phyloP scores from a whole-genome alignment of 2,329 filamentous ascomycete species.

The Neonectria coccinea region DNA sequence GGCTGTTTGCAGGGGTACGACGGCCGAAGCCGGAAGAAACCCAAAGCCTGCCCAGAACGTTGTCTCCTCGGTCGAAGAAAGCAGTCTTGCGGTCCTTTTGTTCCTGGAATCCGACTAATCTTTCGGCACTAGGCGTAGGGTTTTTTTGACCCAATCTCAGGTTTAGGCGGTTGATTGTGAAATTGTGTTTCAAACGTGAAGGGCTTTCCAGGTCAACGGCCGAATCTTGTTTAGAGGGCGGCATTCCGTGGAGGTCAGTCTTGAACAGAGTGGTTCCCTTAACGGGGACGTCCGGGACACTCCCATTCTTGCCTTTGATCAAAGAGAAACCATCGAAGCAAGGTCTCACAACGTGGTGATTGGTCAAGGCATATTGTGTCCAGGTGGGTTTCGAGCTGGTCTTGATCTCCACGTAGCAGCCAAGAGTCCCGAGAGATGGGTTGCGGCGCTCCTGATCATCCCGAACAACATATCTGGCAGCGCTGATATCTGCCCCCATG shows the following conservation, averaged over 20 bases:
- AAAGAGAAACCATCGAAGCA: background rate
- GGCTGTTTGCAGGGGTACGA: background rate
- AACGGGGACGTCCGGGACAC: background rate
- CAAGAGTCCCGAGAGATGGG: background rate
- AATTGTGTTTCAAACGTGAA: background rate
- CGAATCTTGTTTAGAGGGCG: rapidly evolving
- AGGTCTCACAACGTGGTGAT: constrained; percentile 7
- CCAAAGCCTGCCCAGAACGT: background rate
- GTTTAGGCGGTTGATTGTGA: background rate
- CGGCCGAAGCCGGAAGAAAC: background rate
- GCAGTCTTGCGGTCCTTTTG: background rate
- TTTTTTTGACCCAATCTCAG: no score
- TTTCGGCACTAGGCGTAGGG: no score
- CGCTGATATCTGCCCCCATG: background rate
- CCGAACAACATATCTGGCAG: background rate
- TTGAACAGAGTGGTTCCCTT: background rate
- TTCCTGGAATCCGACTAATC: no score
- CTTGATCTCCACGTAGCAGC: constrained; percentile 15
- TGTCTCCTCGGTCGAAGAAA: background rate
- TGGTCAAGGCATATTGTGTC: constrained; percentile 8
- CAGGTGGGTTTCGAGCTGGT: background rate
- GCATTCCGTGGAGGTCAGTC: background rate
- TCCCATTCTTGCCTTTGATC: background rate
- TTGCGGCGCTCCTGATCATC: background rate
- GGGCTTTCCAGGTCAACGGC: background rate